Evolutionary conservation across 371 early-diverging fungal genomes (phyloP), one percentile per base, ranked within the genome.

Genomic region (Sporodiniella umbellata): DNA sequence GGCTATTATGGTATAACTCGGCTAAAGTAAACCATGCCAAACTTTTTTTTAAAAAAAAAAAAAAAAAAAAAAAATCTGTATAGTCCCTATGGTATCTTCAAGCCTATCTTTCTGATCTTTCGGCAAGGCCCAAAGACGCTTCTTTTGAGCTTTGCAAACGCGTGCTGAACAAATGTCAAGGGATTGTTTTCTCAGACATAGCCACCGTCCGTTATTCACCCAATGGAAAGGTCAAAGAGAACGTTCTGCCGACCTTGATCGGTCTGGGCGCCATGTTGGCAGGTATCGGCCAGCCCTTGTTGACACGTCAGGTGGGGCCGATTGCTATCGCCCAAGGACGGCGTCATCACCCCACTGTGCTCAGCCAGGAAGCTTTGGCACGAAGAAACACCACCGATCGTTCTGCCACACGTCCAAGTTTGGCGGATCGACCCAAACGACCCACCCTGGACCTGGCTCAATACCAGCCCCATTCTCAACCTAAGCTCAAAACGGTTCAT

Each of bases 61-160:
- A n/a, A n/a, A n/a, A n/a, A n/a, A n/a, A n/a, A n/a, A n/a, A n/a
- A n/a, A n/a, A n/a, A n/a, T n/a, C n/a, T n/a, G n/a, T 14, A 28
- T 72, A 92, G 91, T 85, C 88, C 10, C 72, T 95, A 23, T 96
- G 95, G 95, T 92, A 90, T 53, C 60, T 95, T 19, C 92, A 94
- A 71, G 85, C 94, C 7, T 94, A 94, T 58, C 62, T 88, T 12
- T 70, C 81, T 10, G 95, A 93, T 66, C 64, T 90, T 24, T 76
- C 81, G 4, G 58, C 72, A 6, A 73, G 76, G 15, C 89, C 89
- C 6, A 70, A 73, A 18, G 78, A 84, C 10, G 78, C 79, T 0
- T 79, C 90, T 1, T 90, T 84, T 59, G 84, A 84, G 45, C 65
- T 85, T 30, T 88, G 91, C 52, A 85, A 87, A 64, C 84, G 94